A percentile compares a stretch with the other conserved stretches of the same genome.
Conservation (phyloP, 2,329 filamentous ascomycete species). For the Claviceps pazoutovae region DNA sequence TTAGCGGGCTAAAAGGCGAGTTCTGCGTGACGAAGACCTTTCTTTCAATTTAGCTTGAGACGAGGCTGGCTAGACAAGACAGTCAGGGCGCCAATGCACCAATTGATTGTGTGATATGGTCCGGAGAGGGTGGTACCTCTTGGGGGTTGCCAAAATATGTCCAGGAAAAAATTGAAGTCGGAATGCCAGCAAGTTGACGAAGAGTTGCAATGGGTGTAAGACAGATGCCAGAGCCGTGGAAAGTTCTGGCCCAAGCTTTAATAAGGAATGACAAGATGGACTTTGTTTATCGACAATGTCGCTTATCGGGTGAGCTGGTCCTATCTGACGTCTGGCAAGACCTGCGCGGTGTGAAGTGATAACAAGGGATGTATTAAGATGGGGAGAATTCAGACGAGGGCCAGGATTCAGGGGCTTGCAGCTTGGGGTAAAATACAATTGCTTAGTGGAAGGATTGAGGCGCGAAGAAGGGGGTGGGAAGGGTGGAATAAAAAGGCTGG, state of each 20-base stretch:
- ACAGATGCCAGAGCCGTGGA: not conserved
- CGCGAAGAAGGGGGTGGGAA: not conserved
- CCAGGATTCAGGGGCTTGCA: not conserved
- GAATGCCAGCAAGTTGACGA: not conserved
- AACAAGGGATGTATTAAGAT: not conserved
- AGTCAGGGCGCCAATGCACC: not conserved
- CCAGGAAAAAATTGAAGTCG: not conserved
- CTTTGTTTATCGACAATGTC: not conserved
- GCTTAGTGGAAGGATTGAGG: not conserved
- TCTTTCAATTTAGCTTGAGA: too few species aligned
- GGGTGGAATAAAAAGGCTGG: not conserved
- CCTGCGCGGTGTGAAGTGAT: not conserved
- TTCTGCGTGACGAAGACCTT: too few species aligned
- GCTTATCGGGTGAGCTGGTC: not conserved
- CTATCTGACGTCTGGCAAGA: not conserved
- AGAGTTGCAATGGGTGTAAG: not conserved
- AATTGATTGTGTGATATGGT: not conserved
- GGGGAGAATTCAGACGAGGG: slow-evolving; percentile 1
- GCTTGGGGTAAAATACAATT: not conserved
- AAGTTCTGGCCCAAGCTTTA: not conserved
- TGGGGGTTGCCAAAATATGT: not conserved
- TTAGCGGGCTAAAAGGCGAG: not conserved
- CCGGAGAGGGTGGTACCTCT: not conserved
- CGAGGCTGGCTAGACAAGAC: too few species aligned
- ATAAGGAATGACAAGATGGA: not conserved